Percentiles rank a stretch among this genome's conserved stretches.
These are phyloP conservation scores for Crithidia bombi DNA, from an alignment of 208 protist genomes.

Conservation along the genomic window DNA sequence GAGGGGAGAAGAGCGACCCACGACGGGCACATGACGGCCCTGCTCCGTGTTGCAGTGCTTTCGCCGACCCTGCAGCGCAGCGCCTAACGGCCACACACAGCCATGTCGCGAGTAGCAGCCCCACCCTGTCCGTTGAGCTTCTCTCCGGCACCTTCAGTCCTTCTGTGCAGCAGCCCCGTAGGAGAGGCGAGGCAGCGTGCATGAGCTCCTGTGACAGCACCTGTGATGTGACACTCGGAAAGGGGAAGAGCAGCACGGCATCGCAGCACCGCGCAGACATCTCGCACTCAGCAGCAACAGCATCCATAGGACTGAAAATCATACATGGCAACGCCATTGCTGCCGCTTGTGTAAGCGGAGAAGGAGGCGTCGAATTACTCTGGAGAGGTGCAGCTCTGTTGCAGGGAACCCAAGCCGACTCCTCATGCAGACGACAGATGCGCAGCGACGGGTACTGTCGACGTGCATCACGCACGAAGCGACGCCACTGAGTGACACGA, in stretches of 20 bases:
- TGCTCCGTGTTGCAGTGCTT: background rate
- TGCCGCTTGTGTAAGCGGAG: background rate
- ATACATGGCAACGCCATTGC: background rate
- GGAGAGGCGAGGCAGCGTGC: background rate
- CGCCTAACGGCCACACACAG: background rate
- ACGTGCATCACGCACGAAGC: background rate
- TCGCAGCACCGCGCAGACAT: background rate
- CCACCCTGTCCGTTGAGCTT: background rate
- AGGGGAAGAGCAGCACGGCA: background rate
- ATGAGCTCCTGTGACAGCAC: background rate
- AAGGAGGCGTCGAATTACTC: background rate
- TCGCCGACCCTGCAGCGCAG: background rate
- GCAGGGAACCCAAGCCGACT: background rate
- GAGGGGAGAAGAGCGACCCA: background rate
- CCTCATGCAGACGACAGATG: background rate
- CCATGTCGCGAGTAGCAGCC: slow-evolving; percentile 8
- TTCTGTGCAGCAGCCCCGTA: background rate
- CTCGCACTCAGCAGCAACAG: background rate
- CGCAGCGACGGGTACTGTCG: background rate
- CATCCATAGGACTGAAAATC: background rate
- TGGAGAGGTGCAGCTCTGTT: background rate
- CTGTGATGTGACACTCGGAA: slow-evolving; percentile 1
- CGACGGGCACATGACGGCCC: background rate
- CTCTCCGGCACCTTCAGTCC: background rate
- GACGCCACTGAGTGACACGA: slow-evolving; percentile 4